These are phyloP conservation scores for Protea cynaroides DNA, from an alignment of 164 flowering plant genomes.

Conservation along the genomic window DNA sequence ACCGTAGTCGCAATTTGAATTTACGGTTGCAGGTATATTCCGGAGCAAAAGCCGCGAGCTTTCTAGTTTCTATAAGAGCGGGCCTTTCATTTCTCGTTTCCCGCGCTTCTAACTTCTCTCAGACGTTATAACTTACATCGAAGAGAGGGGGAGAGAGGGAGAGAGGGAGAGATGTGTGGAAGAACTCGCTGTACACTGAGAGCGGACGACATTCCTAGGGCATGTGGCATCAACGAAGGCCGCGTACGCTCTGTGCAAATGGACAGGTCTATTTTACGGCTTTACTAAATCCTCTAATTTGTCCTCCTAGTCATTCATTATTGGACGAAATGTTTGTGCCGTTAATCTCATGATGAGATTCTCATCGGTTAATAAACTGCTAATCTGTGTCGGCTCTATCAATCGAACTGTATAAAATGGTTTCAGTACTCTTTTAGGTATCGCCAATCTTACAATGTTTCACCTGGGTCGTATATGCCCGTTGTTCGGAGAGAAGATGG, in stretches of 20 bases:
- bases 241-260: constrained; percentile 33
- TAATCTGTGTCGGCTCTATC: not conserved
- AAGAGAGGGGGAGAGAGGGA: constrained; percentile 4
- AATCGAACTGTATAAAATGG: not conserved
- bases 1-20: too few species aligned
- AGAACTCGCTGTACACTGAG: constrained; percentile 68
- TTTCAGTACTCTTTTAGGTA: constrained; percentile 38
- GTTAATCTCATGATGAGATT: too few species aligned
- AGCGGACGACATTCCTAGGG: constrained; percentile 59
- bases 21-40: too few species aligned
- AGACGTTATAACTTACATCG: too few species aligned
- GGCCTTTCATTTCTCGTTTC: not conserved
- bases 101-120: not conserved
- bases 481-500: constrained; percentile 61
- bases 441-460: constrained; percentile 66
- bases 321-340: not conserved
- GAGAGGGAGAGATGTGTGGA: constrained; percentile 57
- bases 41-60: too few species aligned
- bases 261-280: constrained; percentile 38
- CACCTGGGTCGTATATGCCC: constrained; percentile 73
- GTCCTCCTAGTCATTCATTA: too few species aligned
- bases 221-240: constrained; percentile 41
- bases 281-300: too few species aligned
- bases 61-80: too few species aligned
- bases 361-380: not conserved